Conservation (phyloP, 2,329 filamentous ascomycete genomes). For the Laburnicola sp. region DNA sequence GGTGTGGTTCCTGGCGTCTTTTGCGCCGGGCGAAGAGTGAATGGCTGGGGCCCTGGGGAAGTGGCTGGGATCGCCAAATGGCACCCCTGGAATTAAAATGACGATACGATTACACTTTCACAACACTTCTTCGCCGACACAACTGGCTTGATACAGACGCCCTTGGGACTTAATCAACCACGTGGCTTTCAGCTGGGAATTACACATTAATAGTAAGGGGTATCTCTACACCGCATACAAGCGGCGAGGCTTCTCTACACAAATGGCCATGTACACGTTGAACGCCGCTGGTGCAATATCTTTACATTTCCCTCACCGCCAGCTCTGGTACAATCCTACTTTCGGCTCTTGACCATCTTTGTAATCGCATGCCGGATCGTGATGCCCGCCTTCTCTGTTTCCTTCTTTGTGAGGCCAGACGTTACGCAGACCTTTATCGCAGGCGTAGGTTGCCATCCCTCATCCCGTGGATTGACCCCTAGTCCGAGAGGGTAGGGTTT, state of each 20-base stretch:
- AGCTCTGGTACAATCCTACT: conserved; percentile 20
- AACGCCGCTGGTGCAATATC: conserved; percentile 3
- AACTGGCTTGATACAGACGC: no score
- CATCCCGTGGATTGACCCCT: conserved; percentile 67
- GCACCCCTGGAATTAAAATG: not conserved
- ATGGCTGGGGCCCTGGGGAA: conserved; percentile 5
- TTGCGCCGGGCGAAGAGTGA: not conserved
- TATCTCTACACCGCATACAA: not conserved
- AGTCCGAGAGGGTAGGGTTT: conserved; percentile 69
- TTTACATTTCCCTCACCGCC: not conserved
- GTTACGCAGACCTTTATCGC: conserved; percentile 92
- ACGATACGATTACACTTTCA: conserved; percentile 3
- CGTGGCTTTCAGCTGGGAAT: not conserved
- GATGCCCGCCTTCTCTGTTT: conserved; percentile 90
- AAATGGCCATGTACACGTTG: not conserved
- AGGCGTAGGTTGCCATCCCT: conserved; percentile 69
- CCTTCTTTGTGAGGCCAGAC: conserved; percentile 84
- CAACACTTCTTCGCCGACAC: not conserved
- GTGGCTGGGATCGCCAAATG: conserved; percentile 1
- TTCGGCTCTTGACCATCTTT: conserved; percentile 73
- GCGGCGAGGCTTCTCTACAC: not conserved
- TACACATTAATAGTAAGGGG: conserved; percentile 1
- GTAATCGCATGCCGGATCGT: conserved; percentile 90
- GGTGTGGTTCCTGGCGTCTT: not conserved
- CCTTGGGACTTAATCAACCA: no score